These are phyloP conservation scores for Exophiala calicioides DNA, from an alignment of 2,329 filamentous ascomycete genomes.

Conservation along the genomic window DNA sequence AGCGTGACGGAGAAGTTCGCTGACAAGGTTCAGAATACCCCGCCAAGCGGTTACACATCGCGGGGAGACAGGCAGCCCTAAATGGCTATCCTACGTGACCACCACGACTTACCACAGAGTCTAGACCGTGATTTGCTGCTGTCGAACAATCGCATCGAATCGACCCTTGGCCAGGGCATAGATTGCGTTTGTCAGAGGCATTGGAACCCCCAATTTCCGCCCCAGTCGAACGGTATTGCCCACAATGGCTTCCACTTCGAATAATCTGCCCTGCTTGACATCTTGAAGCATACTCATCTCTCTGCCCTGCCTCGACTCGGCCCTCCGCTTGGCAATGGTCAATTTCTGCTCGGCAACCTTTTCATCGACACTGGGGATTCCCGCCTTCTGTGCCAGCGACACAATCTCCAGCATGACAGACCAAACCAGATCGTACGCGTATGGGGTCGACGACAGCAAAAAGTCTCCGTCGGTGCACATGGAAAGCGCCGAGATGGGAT, in stretches of 20 bases:
- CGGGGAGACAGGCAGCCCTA: too few relatives aligned
- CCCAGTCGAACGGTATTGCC: conserved; percentile 58
- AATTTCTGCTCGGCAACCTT: conserved; percentile 51
- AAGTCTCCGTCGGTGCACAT: conserved; percentile 54
- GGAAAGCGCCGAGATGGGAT: conserved; percentile 56
- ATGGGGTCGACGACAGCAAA: conserved; percentile 41
- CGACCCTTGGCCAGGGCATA: conserved; percentile 34
- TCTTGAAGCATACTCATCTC: conserved; percentile 57
- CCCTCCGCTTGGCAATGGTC: conserved; percentile 38
- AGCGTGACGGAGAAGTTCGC: too few relatives aligned
- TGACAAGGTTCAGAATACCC: too few relatives aligned
- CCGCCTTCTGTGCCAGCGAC: conserved; percentile 47
- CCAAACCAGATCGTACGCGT: not conserved
- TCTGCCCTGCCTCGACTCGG: conserved; percentile 40
- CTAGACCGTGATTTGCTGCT: too few relatives aligned
- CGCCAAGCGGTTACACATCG: too few relatives aligned
- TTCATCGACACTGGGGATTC: conserved; percentile 45
- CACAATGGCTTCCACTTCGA: conserved; percentile 59
- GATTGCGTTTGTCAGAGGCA: conserved; percentile 32
- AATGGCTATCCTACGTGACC: too few relatives aligned
- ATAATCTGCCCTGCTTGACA: conserved; percentile 50
- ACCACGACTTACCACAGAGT: too few relatives aligned
- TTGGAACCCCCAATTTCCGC: conserved; percentile 46
- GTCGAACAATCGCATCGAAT: conserved; percentile 25
- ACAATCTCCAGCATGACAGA: conserved; percentile 39